Conservation (phyloP, 345 rosid species). For the Euphorbia tirucalli region DNA sequence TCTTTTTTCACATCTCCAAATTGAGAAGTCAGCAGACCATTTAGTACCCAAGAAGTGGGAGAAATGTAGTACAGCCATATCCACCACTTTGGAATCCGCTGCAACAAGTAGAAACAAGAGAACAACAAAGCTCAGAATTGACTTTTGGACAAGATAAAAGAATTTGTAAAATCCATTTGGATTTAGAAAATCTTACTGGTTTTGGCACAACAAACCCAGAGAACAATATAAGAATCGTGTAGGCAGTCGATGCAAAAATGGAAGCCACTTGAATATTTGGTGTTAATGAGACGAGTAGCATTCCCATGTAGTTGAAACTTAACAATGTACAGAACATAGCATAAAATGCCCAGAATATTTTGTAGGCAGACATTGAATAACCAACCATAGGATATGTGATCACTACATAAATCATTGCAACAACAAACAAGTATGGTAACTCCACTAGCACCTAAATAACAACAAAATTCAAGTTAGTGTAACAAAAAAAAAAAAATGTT, state of each 20-base stretch:
- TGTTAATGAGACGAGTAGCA: conserved; percentile 60
- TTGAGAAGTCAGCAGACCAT: conserved; percentile 60
- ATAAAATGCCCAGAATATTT: conserved; percentile 66
- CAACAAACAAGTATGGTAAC: conserved; percentile 59
- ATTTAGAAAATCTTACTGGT: conserved; percentile 46
- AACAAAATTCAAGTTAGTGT: background rate
- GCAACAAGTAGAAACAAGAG: conserved; percentile 21
- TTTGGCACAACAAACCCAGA: conserved; percentile 64
- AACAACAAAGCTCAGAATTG: background rate
- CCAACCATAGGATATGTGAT: conserved; percentile 74
- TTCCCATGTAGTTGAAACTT: conserved; percentile 59
- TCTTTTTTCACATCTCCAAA: conserved; percentile 57
- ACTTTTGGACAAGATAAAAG: background rate
- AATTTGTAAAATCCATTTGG: background rate
- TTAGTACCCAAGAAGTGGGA: conserved; percentile 76
- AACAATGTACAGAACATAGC: conserved; percentile 52
- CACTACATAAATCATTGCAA: conserved; percentile 37
- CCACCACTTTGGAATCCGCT: conserved; percentile 90
- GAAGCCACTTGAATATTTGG: conserved; percentile 62
- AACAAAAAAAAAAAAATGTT: background rate
- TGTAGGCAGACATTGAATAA: conserved; percentile 42
- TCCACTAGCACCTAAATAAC: conserved; percentile 56
- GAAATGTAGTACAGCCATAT: conserved; percentile 58
- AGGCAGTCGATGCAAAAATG: conserved; percentile 40
- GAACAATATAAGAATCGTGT: conserved; percentile 49